phyloP scores from a whole-genome alignment of 78 protist species.

The Dictyostelium brefeldianum region DNA sequence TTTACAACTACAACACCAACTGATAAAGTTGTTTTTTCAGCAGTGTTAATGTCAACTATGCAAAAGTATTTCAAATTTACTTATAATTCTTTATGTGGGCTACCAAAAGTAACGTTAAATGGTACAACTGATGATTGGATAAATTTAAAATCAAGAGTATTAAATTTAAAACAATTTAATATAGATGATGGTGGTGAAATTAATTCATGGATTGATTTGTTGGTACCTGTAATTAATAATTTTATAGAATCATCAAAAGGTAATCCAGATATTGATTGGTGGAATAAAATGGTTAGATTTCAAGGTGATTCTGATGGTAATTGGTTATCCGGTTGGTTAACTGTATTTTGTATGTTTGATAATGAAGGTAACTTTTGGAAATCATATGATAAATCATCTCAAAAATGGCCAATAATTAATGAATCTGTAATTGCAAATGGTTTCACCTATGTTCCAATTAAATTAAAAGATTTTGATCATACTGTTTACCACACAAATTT shows the following conservation, averaged over 20 bases:
- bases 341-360: not conserved
- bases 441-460: not conserved
- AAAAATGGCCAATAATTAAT: not conserved
- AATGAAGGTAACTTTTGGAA: not conserved
- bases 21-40: conserved; percentile 24
- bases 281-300: conserved; percentile 34
- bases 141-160: not conserved
- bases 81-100: conserved; percentile 24
- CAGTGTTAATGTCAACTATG: conserved; percentile 42
- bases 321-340: not conserved
- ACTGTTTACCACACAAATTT: not conserved
- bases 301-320: not conserved
- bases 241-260: conserved; percentile 4
- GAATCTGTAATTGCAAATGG: not conserved
- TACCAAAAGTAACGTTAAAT: conserved; percentile 39
- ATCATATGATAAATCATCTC: not conserved
- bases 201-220: conserved; percentile 33
- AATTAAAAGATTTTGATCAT: not conserved
- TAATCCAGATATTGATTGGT: not conserved
- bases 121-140: conserved; percentile 70
- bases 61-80: conserved; percentile 33
- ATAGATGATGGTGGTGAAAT: not conserved
- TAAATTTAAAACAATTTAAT: conserved; percentile 11
- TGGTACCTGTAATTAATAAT: conserved; percentile 40
- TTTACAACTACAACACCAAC: conserved; percentile 25